Evolutionary conservation across 1,284 basidiomycete species (phyloP), one percentile per base, ranked within the genome.

Genomic region (Trichosporon asahii): DNA sequence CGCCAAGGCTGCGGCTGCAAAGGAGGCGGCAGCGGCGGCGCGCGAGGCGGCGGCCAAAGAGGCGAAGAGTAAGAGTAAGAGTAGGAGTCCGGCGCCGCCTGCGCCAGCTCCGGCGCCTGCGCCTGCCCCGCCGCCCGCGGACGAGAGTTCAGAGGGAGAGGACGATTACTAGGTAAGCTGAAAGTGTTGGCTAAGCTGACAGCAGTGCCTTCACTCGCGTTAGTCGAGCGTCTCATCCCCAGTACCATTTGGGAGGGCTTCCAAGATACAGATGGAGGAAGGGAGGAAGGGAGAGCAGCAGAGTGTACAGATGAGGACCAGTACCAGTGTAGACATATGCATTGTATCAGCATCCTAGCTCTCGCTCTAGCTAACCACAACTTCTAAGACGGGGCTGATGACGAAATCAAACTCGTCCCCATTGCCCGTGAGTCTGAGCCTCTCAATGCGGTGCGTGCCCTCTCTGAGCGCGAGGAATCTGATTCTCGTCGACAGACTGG

Each of bases 401-500:
- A 76, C 68, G 67, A 76, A 85, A 76, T 92, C 91, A 79, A 91
- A 88, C 0, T 89, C 86, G 77, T 89, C 89, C 0, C 91, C 91
- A 1, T 90, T 83, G 73, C 94, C 92, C 0, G 88, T 90, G 53
- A 95, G 81, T 0, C 89, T 88, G 68, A 95, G 81, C 9, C 87
- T 86, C 71, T 92, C 90, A 68, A 95, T 87, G 3, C 88, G 86
- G 77, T 94, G 92, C 3, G 94, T 89, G 2, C 93, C 93, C 18
- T 91, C 89, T 6, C 88, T 86, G 55, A 95, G 83, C 1, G 93
- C 92, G 66, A 95, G 81, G 78, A 95, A 94, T 67, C 90, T 87
- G 88, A 95, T 91, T 40, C 92, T 86, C n/a, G 94, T 90, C 23
- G 90, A 91, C 77, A 95, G 91, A 77, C 91, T 93, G 1, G 92